Base-by-base conservation (phyloP, 768 basidiomycete species). In the Hericium erinaceus region DNA sequence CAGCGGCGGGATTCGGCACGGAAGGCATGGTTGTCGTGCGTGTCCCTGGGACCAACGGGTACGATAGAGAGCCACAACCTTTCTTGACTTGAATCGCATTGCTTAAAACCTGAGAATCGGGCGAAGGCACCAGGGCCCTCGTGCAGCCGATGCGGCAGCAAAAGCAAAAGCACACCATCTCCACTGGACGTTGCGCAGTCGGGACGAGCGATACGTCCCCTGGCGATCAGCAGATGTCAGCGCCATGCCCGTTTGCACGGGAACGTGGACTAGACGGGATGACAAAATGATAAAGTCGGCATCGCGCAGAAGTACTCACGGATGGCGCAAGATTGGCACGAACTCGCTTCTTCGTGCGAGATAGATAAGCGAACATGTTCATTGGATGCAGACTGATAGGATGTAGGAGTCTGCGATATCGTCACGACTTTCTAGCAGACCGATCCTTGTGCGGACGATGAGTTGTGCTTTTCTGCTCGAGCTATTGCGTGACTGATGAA, bases 261-360 rank as follows among this genome's bases (percentile, higher is more conserved):
- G 26, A 4, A n/a, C 13, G 50, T 12, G 50, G 22, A 28, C 4
- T 9, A 12, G 22, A 51, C 22, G 24, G 16, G 22, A 16, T 1
- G 26, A 51, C 26, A 26, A n/a, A 12, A 37, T 51, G 50, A 37
- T 28, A 9, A 12, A 28, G 24, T n/a, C 22, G 26, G 8, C 33
- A 51, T 51, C 26, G 50, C 50, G 50, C 28, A 16, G 50, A n/a
- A 46, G 44, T n/a, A 55, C 11, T 18, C 18, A 22, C 41, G 18
- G 28, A 55, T 55, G 54, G 54, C 54, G 54, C 40, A 55, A 55
- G 54, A 55, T 55, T 39, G 15, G 54, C 40, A 38, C 8, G 33
- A 22, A 7, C 24, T 55, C 44, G 40, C 54, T 39, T 39, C 54
- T 55, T 55, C 20, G 33, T 20, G 38, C 40, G 40, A 44, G 24